A percentile compares a stretch with the other conserved stretches of the same genome.
Evolutionary conservation across 2,329 filamentous ascomycete species (phyloP).

Genomic region (Xylariaceae sp.): DNA sequence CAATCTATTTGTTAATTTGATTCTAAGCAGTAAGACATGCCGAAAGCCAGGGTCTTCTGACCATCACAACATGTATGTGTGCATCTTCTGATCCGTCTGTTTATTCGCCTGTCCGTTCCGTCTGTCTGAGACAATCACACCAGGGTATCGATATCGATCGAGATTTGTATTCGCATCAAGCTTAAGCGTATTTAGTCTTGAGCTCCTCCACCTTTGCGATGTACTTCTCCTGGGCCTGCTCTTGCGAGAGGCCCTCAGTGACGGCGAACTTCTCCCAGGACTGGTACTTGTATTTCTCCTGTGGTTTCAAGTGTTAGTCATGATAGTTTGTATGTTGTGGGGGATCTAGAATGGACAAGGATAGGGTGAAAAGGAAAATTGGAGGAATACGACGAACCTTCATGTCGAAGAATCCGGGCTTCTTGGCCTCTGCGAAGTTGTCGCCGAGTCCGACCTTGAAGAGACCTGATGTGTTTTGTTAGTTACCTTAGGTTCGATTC

Average conservation of each 20-base stretch:
- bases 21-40: too few relatives aligned
- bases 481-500: too few relatives aligned
- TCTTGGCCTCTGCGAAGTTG: constrained; percentile 53
- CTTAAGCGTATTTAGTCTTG: constrained; percentile 64
- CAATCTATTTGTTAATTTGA: too few relatives aligned
- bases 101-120: too few relatives aligned
- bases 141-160: too few relatives aligned
- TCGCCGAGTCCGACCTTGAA: constrained; percentile 59
- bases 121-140: too few relatives aligned
- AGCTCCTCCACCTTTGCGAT: constrained; percentile 68
- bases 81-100: too few relatives aligned
- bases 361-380: background rate
- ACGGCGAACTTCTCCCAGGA: constrained; percentile 68
- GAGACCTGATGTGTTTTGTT: constrained; percentile 40
- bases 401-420: constrained; percentile 68
- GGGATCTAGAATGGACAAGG: background rate
- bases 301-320: background rate
- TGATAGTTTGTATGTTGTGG: constrained; percentile 1
- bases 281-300: constrained; percentile 78
- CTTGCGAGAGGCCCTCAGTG: constrained; percentile 59
- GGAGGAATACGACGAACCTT: constrained; percentile 57
- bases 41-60: too few relatives aligned
- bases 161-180: too few relatives aligned
- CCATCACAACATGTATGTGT: too few relatives aligned
- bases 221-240: constrained; percentile 74